Percentiles rank a stretch among this genome's conserved stretches.
Conservation (phyloP, 2,329 filamentous ascomycete species). For the Pezicula neosporulosa region DNA sequence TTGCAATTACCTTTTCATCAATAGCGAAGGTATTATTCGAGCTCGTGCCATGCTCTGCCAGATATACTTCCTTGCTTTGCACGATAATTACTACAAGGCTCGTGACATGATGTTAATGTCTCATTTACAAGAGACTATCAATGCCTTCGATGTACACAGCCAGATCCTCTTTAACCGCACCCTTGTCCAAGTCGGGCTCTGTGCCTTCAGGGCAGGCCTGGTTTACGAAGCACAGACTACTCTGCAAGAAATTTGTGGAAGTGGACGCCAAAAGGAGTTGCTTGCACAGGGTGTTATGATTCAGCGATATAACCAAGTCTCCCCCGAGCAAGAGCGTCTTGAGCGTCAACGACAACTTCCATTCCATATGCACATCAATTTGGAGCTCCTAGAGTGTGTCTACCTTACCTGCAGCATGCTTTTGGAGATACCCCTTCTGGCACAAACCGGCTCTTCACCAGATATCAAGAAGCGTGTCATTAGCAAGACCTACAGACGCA, state of each 20-base stretch:
- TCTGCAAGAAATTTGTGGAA: conserved; percentile 96
- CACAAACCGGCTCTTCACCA: conserved; percentile 92
- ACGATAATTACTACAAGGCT: conserved; percentile 96
- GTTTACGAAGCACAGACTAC: conserved; percentile 98
- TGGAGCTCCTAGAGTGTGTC: conserved; percentile 95
- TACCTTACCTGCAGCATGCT: conserved; percentile 99
- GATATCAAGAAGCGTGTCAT: conserved; percentile 97
- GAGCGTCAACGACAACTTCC: conserved; percentile 97
- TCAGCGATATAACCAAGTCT: conserved; percentile 93
- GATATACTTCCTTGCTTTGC: conserved; percentile 96
- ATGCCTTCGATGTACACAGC: conserved; percentile 92
- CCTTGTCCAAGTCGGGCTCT: conserved; percentile 94
- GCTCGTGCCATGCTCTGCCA: conserved; percentile 97
- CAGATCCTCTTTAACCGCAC: conserved; percentile 99
- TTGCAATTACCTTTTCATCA: conserved; percentile 89
- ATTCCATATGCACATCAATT: conserved; percentile 99
- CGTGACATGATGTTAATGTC: conserved; percentile 99
- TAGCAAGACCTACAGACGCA: conserved; percentile 98
- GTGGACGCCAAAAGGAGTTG: conserved; percentile 95
- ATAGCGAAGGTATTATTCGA: conserved; percentile 94
- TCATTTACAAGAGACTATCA: conserved; percentile 94
- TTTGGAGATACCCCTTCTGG: conserved; percentile 93
- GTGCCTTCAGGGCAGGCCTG: conserved; percentile 94
- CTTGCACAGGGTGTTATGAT: conserved; percentile 98
- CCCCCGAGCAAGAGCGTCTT: conserved; percentile 93